Conservation (phyloP, 106 monocot genomes). For the Xerophyta viscosa region DNA sequence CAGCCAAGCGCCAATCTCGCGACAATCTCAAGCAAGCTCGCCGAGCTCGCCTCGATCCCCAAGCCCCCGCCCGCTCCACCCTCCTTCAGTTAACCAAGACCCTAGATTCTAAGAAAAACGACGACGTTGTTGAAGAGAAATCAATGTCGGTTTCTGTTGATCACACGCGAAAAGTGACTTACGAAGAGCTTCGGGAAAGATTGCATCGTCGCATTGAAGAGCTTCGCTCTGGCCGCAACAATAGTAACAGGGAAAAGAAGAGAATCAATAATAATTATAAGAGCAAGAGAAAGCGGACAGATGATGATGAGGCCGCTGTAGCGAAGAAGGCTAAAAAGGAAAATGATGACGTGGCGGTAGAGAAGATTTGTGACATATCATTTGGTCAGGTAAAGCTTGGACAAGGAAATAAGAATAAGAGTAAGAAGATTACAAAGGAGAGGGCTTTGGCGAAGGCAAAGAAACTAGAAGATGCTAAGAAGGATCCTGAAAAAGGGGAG, state of each 20-base stretch:
- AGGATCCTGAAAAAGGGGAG: conserved; percentile 67
- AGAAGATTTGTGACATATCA: conserved; percentile 22
- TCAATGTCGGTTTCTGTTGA: background rate
- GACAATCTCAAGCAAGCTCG: conserved; percentile 68
- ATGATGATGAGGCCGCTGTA: conserved; percentile 15
- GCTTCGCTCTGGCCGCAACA: conserved; percentile 40
- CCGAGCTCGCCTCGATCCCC: conserved; percentile 60
- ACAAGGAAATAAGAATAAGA: conserved; percentile 21
- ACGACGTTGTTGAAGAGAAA: background rate
- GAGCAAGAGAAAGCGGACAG: conserved; percentile 6
- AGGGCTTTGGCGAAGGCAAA: conserved; percentile 51
- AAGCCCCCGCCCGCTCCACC: conserved; percentile 32
- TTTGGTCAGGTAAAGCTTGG: conserved; percentile 56
- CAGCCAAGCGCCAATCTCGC: conserved; percentile 55
- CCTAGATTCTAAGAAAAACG: conserved; percentile 13
- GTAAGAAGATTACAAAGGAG: conserved; percentile 52
- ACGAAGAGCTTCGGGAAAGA: conserved; percentile 72
- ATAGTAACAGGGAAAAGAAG: conserved; percentile 8
- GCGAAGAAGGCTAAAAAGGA: conserved; percentile 17
- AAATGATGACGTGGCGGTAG: conserved; percentile 1
- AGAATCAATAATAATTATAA: too few relatives aligned
- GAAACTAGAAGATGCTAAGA: conserved; percentile 56
- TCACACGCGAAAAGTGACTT: conserved; percentile 41
- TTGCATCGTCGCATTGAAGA: conserved; percentile 63
- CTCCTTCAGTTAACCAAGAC: conserved; percentile 56